A percentile compares a stretch with the other conserved stretches of the same genome.
Evolutionary conservation across 495 filamentous ascomycete genomes (phyloP).

Genomic region (Penicillium mononematosum): DNA sequence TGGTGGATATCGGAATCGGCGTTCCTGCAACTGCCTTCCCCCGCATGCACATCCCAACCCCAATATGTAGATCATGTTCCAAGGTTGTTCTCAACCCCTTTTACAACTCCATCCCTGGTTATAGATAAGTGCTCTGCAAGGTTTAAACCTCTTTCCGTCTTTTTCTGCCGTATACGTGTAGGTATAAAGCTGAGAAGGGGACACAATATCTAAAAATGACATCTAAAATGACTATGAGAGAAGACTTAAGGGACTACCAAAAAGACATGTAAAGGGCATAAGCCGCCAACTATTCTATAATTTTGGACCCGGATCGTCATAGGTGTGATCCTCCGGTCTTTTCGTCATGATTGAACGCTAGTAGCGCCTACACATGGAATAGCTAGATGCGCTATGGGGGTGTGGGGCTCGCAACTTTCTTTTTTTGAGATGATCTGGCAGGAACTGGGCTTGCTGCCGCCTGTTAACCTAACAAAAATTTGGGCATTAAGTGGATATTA

Average conservation of each 20-base stretch:
- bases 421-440: conserved; percentile 12
- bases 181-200: no score
- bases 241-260: no score
- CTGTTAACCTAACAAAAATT: neutral
- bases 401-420: conserved; percentile 6
- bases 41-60: conserved; percentile 10
- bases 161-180: no score
- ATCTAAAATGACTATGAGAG: no score
- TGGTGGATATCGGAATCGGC: neutral
- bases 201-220: no score
- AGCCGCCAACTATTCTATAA: neutral
- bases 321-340: neutral
- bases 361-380: conserved; percentile 10
- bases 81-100: neutral
- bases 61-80: conserved; percentile 8
- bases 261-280: no score
- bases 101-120: neutral
- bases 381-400: conserved; percentile 2
- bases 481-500: neutral
- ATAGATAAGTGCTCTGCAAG: no score
- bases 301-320: conserved; percentile 9
- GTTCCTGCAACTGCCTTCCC: neutral
- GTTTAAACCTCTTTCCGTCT: no score
- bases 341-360: neutral
- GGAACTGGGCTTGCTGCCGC: neutral